Evolutionary conservation across 1,139 yeast genomes (phyloP).

Genomic region (Magnusiomyces magnusii): DNA sequence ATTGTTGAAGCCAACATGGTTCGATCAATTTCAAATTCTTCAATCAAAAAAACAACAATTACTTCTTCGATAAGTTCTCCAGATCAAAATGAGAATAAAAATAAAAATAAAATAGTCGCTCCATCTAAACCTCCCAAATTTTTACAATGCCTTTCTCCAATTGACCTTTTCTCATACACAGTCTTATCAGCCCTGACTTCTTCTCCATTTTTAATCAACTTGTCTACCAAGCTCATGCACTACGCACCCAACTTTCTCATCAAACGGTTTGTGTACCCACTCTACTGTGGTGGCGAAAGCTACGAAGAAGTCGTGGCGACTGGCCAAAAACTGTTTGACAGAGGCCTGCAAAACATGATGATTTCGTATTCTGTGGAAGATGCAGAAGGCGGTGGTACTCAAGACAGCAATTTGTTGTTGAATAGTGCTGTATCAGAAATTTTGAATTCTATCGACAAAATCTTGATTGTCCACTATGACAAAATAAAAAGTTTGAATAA

Average conservation of each 20-base stretch:
- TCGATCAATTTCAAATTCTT: neutral
- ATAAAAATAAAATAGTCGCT: conserved; percentile 5
- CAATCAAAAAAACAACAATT: conserved; percentile 4
- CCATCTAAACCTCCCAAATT: conserved; percentile 19
- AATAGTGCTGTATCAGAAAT: conserved; percentile 60
- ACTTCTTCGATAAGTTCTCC: neutral
- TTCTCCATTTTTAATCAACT: conserved; percentile 27
- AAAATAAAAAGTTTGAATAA: too few species aligned
- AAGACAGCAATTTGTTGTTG: conserved; percentile 36
- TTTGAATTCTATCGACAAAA: conserved; percentile 52
- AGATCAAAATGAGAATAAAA: too few species aligned
- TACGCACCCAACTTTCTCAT: conserved; percentile 59
- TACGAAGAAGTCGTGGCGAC: conserved; percentile 60
- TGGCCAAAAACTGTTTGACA: conserved; percentile 54
- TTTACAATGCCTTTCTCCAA: conserved; percentile 19
- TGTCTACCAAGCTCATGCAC: conserved; percentile 32
- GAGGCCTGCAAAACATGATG: conserved; percentile 94
- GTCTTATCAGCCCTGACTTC: conserved; percentile 32
- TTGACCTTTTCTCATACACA: conserved; percentile 24
- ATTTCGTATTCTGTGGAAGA: conserved; percentile 89
- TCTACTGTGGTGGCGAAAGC: conserved; percentile 89
- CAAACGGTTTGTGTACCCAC: conserved; percentile 65
- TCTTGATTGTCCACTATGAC: conserved; percentile 70
- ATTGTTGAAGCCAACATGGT: neutral
- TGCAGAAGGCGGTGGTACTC: conserved; percentile 55